A percentile compares a stretch with the other conserved stretches of the same genome.
Conservation (phyloP, 148 eudicot species). For the Persicaria maculosa region DNA sequence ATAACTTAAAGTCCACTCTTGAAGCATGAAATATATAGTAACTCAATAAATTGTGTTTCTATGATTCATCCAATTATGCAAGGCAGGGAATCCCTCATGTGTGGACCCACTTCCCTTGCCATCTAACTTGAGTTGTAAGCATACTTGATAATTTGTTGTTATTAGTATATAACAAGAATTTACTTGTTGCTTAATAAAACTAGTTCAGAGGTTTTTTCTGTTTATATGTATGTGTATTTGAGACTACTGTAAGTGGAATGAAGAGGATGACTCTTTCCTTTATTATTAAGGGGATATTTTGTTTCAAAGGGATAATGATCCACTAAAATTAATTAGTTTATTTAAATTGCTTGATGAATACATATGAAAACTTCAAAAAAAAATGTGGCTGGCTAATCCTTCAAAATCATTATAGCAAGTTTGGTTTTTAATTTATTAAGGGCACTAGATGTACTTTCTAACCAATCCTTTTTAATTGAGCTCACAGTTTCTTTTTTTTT, state of each 20-base stretch:
- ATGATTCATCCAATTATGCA: slow-evolving; percentile 7
- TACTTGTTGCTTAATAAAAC: not conserved
- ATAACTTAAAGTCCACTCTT: slow-evolving; percentile 12
- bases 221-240: no score
- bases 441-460: not conserved
- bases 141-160: not conserved
- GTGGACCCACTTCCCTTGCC: slow-evolving; percentile 5
- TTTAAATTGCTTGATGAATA: not conserved
- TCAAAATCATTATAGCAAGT: not conserved
- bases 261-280: not conserved
- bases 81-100: not conserved
- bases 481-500: no score
- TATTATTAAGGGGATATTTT: not conserved
- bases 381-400: slow-evolving; percentile 1
- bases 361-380: slow-evolving; percentile 5
- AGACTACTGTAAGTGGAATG: not conserved
- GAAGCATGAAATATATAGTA: not conserved
- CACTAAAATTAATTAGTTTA: not conserved
- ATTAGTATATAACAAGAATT: not conserved
- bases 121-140: slow-evolving; percentile 12
- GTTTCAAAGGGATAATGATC: not conserved
- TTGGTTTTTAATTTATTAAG: not conserved
- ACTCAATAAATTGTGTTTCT: not conserved
- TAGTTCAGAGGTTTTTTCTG: not conserved
- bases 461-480: no score